Evolutionary conservation across 805 yeast species (phyloP).

Genomic region (Schizosaccharomyces octosporus): DNA sequence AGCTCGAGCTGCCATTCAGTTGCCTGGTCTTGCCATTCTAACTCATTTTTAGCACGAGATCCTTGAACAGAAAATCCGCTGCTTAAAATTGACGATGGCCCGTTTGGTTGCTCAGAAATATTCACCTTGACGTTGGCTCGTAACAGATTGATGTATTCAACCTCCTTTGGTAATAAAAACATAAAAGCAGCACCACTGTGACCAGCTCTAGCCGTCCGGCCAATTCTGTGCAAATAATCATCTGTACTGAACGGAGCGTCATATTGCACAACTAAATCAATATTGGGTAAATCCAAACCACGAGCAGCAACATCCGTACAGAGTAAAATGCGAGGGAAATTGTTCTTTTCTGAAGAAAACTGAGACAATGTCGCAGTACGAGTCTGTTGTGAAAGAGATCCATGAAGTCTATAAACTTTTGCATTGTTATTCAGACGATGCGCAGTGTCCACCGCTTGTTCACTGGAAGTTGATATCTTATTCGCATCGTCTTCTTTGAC

Average conservation of each 20-base stretch:
- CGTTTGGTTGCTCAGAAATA: not conserved
- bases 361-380: conserved; percentile 55
- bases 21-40: conserved; percentile 69
- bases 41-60: no score
- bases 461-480: conserved; percentile 5
- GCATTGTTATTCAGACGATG: conserved; percentile 2
- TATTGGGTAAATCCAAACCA: conserved; percentile 77
- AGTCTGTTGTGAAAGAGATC: conserved; percentile 62
- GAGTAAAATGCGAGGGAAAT: conserved; percentile 32
- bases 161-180: conserved; percentile 70
- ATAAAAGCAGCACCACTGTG: conserved; percentile 50
- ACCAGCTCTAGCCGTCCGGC: conserved; percentile 97
- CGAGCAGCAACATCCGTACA: conserved; percentile 97
- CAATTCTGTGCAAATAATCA: conserved; percentile 89
- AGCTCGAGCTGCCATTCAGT: conserved; percentile 86
- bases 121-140: not conserved
- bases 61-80: not conserved
- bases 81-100: not conserved
- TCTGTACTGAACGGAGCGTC: conserved; percentile 90
- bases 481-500: conserved; percentile 14
- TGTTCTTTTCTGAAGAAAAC: conserved; percentile 18
- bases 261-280: conserved; percentile 65
- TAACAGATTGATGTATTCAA: conserved; percentile 30
- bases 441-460: conserved; percentile 19
- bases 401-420: conserved; percentile 54